Evolutionary conservation across 768 basidiomycete genomes (phyloP).

Genomic region (Lentinus brumalis): DNA sequence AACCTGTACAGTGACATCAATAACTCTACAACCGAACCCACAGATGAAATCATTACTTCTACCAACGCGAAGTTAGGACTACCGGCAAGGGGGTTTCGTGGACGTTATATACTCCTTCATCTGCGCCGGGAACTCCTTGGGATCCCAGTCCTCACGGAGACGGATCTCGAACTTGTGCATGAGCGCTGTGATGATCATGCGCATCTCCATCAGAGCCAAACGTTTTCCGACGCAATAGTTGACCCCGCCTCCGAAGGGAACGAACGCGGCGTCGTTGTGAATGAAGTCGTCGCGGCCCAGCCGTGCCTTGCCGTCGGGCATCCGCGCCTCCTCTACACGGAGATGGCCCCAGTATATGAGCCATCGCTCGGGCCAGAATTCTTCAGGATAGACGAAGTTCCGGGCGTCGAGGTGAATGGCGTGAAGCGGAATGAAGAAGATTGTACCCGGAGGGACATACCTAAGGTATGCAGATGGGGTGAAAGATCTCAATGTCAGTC

Average conservation of each 20-base stretch:
- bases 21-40: no score
- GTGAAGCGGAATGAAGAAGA: conserved; percentile 37
- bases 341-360: conserved; percentile 23
- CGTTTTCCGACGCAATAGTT: conserved; percentile 51
- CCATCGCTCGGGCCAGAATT: conserved; percentile 48
- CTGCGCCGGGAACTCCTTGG: conserved; percentile 28
- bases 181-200: conserved; percentile 31
- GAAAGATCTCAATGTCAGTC: background rate
- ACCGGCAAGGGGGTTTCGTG: conserved; percentile 27
- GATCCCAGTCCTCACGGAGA: conserved; percentile 32
- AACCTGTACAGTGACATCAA: no score
- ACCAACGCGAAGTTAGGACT: background rate
- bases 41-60: no score
- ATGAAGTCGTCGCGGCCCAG: background rate
- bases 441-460: conserved; percentile 41
- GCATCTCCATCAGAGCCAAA: conserved; percentile 42
- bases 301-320: background rate
- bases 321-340: background rate
- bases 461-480: no score
- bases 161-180: conserved; percentile 36
- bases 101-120: conserved; percentile 33
- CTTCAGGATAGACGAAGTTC: conserved; percentile 44
- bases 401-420: conserved; percentile 44
- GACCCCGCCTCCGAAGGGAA: conserved; percentile 49
- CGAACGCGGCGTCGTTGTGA: conserved; percentile 35